phyloP scores from a whole-genome alignment of 352 stramenopile species.

The Stramenopiles sp. region DNA sequence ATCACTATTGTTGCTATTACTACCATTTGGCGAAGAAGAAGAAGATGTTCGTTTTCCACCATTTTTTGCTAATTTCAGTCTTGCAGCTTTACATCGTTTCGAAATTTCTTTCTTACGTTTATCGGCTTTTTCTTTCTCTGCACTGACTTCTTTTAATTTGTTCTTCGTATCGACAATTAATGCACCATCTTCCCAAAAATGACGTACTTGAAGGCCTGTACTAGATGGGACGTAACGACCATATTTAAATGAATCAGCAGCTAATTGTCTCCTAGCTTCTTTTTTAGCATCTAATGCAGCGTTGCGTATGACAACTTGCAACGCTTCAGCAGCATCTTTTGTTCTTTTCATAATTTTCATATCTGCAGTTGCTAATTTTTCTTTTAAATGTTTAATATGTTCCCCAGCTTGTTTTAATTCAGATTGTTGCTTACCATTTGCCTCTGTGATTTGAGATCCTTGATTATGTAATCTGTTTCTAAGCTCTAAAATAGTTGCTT shows the following conservation, averaged over 20 bases:
- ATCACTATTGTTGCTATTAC: too few relatives aligned
- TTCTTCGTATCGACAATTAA: neutral
- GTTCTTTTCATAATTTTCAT: neutral
- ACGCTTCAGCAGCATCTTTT: neutral
- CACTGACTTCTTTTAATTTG: neutral
- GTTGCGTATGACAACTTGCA: neutral
- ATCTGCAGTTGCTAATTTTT: neutral
- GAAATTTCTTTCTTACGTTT: neutral
- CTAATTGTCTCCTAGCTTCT: neutral
- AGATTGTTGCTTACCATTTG: neutral
- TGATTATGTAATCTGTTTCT: neutral
- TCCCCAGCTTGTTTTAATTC: neutral
- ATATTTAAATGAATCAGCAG: neutral
- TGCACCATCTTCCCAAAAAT: conserved; percentile 5
- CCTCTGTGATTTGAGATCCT: neutral
- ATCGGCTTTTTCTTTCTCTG: neutral
- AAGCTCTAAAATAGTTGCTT: neutral
- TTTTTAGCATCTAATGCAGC: neutral
- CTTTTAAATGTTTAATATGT: conserved; percentile 1
- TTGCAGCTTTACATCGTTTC: neutral
- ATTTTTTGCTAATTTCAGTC: neutral
- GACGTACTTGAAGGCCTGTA: neutral
- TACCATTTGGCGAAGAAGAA: too few relatives aligned
- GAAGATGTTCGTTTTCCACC: neutral
- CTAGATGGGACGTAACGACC: neutral